phyloP scores from a whole-genome alignment of 2,329 filamentous ascomycete genomes.

The Onygenales sp. region DNA sequence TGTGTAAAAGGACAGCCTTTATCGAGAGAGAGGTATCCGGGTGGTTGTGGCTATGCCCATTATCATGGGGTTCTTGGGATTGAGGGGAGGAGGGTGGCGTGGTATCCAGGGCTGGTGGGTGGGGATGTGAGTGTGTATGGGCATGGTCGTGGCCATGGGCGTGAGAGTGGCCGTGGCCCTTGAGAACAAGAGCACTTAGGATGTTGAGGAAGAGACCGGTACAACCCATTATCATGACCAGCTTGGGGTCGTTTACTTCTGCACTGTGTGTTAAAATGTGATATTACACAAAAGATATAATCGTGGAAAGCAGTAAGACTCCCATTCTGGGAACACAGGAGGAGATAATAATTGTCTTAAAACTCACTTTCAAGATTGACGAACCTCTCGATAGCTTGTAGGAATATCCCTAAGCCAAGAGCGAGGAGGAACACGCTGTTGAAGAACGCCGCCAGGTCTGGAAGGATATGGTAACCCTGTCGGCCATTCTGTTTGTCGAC shows the following conservation, averaged over 20 bases:
- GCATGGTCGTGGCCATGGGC: neutral
- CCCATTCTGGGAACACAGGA: too few species aligned
- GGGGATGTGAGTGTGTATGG: neutral
- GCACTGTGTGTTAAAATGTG: conserved; percentile 10
- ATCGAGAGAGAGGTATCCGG: conserved; percentile 5
- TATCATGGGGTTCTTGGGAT: neutral
- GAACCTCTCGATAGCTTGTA: conserved; percentile 66
- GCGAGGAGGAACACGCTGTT: conserved; percentile 68
- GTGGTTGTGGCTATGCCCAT: neutral
- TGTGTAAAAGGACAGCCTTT: conserved; percentile 52
- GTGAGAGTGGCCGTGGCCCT: conserved; percentile 39
- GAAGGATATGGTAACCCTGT: conserved; percentile 3
- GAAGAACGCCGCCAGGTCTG: conserved; percentile 47
- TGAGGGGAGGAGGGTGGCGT: neutral
- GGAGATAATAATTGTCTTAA: neutral
- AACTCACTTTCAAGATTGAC: conserved; percentile 45
- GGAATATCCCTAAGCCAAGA: conserved; percentile 60
- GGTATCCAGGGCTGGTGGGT: neutral
- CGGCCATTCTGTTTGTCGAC: too few species aligned
- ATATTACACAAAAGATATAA: neutral
- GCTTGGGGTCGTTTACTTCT: conserved; percentile 55
- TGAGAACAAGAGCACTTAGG: conserved; percentile 55
- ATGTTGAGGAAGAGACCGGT: conserved; percentile 59
- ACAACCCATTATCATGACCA: conserved; percentile 61
- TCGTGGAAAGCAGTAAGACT: too few species aligned